phyloP scores from a whole-genome alignment of 371 early-diverging fungal species.

The Circinella umbellata region DNA sequence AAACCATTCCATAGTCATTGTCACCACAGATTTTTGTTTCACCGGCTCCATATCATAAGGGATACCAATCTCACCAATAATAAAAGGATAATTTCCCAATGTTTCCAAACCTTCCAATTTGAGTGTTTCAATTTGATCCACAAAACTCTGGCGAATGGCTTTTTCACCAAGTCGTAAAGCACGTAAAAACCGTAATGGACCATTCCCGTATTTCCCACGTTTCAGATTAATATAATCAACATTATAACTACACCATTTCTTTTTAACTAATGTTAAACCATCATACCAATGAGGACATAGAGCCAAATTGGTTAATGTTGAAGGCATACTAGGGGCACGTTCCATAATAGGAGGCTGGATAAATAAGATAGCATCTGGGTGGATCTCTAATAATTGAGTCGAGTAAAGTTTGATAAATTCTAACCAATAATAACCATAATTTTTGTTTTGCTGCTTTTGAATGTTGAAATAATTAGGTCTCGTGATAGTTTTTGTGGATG shows the following conservation, averaged over 20 bases:
- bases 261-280: constrained; percentile 69
- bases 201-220: constrained; percentile 64
- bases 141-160: constrained; percentile 64
- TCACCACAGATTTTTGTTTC: neutral
- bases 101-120: constrained; percentile 53
- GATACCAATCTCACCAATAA: constrained; percentile 79
- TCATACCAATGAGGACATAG: constrained; percentile 84
- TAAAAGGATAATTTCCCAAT: constrained; percentile 58
- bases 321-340: constrained; percentile 56
- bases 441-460: constrained; percentile 33
- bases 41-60: constrained; percentile 69
- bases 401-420: constrained; percentile 57
- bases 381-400: constrained; percentile 47
- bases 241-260: constrained; percentile 70
- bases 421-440: constrained; percentile 60
- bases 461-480: constrained; percentile 60
- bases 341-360: constrained; percentile 71
- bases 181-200: constrained; percentile 52
- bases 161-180: constrained; percentile 66
- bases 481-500: constrained; percentile 31
- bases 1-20: neutral
- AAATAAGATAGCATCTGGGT: constrained; percentile 62
- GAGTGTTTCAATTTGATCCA: constrained; percentile 60
- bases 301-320: constrained; percentile 50
- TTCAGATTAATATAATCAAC: constrained; percentile 69